These are phyloP conservation scores for Penicillium sp. DNA, from an alignment of 2,329 filamentous ascomycete genomes.

Conservation along the genomic window DNA sequence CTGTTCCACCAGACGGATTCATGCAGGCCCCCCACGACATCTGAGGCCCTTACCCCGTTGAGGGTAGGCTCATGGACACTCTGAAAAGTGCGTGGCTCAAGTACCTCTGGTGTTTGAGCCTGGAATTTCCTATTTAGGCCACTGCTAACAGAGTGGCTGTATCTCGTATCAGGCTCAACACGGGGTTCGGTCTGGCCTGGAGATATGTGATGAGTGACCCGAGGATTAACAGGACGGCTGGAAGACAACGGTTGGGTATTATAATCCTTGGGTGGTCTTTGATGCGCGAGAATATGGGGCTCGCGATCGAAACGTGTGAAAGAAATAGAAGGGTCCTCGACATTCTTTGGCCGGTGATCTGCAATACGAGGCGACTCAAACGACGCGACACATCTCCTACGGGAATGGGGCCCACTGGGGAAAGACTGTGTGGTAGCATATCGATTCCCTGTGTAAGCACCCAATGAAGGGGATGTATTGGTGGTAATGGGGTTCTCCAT, in stretches of 20 bases:
- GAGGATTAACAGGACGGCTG: slow-evolving; percentile 17
- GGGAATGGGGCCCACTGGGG: slow-evolving; percentile 27
- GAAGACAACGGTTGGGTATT: slow-evolving; percentile 23
- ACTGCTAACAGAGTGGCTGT: slow-evolving; percentile 26
- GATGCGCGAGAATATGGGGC: slow-evolving; percentile 25
- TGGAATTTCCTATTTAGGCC: slow-evolving; percentile 25
- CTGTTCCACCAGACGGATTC: slow-evolving; percentile 22
- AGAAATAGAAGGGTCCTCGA: slow-evolving; percentile 21
- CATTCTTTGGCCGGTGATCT: slow-evolving; percentile 26
- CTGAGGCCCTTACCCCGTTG: slow-evolving; percentile 17
- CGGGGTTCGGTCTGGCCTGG: slow-evolving; percentile 19
- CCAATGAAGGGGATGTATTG: slow-evolving; percentile 20
- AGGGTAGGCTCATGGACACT: slow-evolving; percentile 25
- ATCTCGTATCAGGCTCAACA: slow-evolving; percentile 23
- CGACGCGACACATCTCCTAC: slow-evolving; percentile 31
- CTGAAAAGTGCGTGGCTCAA: slow-evolving; percentile 25
- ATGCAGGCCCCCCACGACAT: slow-evolving; percentile 19
- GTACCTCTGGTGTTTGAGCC: slow-evolving; percentile 20
- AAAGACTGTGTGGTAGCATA: slow-evolving; percentile 22
- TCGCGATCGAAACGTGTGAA: slow-evolving; percentile 22
- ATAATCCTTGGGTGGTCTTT: slow-evolving; percentile 22
- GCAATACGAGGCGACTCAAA: slow-evolving; percentile 24
- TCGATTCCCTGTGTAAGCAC: slow-evolving; percentile 22
- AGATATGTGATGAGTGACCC: slow-evolving; percentile 16
- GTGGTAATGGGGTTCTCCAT: slow-evolving; percentile 20